A percentile compares a stretch with the other conserved stretches of the same genome.
These are phyloP conservation scores for Quercus phellos DNA, from an alignment of 331 rosid species.

Conservation along the genomic window DNA sequence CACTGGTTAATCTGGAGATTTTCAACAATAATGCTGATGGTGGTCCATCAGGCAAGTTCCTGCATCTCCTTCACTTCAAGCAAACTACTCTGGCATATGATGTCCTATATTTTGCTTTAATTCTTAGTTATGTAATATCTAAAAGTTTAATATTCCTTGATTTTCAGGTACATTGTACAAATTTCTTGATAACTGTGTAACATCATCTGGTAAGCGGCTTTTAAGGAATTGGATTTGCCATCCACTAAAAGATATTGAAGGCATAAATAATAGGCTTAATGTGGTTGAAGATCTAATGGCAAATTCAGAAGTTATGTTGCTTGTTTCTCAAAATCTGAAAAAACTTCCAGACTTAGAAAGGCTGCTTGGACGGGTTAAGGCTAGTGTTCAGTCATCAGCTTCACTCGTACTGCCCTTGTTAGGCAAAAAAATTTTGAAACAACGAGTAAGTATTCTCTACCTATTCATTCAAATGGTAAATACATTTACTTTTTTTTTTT, in stretches of 20 bases:
- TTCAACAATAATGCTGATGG: conserved; percentile 85
- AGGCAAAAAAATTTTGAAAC: conserved; percentile 70
- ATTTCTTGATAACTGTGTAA: conserved; percentile 75
- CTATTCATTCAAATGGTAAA: neutral
- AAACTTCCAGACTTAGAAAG: conserved; percentile 84
- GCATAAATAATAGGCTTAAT: conserved; percentile 72
- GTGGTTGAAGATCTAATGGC: conserved; percentile 64
- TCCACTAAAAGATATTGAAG: conserved; percentile 67
- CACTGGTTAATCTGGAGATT: conserved; percentile 86
- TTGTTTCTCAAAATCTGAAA: conserved; percentile 64
- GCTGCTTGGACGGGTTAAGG: conserved; percentile 74
- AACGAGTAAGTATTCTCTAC: conserved; percentile 56
- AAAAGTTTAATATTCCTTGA: conserved; percentile 10
- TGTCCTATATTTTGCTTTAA: conserved; percentile 16
- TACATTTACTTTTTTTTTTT: neutral
- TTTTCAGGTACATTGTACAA: conserved; percentile 80
- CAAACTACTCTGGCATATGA: conserved; percentile 6
- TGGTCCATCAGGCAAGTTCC: conserved; percentile 68
- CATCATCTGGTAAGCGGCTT: conserved; percentile 83
- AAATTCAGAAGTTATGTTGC: conserved; percentile 46
- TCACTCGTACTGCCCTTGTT: conserved; percentile 59
- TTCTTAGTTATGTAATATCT: conserved; percentile 12
- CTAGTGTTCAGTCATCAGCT: conserved; percentile 62
- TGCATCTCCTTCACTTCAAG: conserved; percentile 13
- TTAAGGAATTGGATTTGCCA: conserved; percentile 91